Base-by-base conservation (phyloP, 2,329 filamentous ascomycete species). In the Phialemonium atrogriseum region DNA sequence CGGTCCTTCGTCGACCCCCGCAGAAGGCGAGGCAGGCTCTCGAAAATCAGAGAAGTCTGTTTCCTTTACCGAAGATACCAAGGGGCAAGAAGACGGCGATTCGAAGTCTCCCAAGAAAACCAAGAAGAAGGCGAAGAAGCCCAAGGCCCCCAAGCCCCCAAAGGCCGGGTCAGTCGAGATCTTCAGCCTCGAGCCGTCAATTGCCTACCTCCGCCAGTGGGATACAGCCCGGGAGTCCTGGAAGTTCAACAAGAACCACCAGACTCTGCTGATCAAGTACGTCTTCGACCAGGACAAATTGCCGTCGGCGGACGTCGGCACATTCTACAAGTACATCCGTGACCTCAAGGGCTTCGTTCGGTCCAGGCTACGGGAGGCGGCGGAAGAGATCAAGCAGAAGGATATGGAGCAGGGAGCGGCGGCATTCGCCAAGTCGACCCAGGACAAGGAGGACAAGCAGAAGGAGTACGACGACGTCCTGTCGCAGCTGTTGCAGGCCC, bases 171-270 rank as follows among this genome's bases (percentile, higher is more conserved):
- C 34, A 33, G 22, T 22, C 10, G 58, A 58, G 38, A 49, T 53
- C 22, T 46, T 42, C 52, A 56, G 54, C 57, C 54, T 78, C 34
- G 68, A 73, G 27, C 71, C 79, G 10, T 80, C 86, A 36, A 66
- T 93, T 11, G 68, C 74, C 32, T 95, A 95, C 53, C 71, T 95
- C 26, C 68, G 68, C 27, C 76, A 80, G 51, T 94, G 87, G 69
- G 69, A 84, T 57, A 70, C 70, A 34, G 70, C 77, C 38, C 77
- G 77, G 36, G 64, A 70, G 8, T 67, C 66, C 45, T 96, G 89
- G 89, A 95, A 94, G 57, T 96, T 95, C 66, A 94, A 93, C 64
- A 95, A 95, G 62, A 88, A 86, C 46, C 77, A 86, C 51, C 88
- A 95, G 57, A 84, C 80, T 33, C 76, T 84, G 45, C 66, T 95